These are phyloP conservation scores for Coccinonectria pachysandricola DNA, from an alignment of 2,329 filamentous ascomycete genomes.

Conservation along the genomic window DNA sequence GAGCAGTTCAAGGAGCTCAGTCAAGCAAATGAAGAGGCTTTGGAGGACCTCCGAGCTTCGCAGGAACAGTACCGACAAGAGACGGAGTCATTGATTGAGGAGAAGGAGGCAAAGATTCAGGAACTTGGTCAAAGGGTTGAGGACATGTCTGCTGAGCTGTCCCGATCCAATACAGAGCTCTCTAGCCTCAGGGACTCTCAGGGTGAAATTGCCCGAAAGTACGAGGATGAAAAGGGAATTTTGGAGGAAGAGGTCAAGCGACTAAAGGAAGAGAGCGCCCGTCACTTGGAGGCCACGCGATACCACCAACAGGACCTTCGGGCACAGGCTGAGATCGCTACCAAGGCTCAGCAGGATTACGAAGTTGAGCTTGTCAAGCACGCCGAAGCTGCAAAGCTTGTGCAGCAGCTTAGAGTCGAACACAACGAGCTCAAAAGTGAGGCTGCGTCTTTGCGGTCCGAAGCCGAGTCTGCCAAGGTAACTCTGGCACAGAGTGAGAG, in stretches of 20 bases:
- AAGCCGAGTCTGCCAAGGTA: conserved; percentile 77
- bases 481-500: conserved; percentile 70
- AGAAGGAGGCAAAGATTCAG: conserved; percentile 70
- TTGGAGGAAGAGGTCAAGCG: conserved; percentile 71
- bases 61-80: conserved; percentile 85
- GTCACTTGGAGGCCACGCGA: conserved; percentile 67
- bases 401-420: conserved; percentile 70
- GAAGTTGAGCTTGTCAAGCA: conserved; percentile 92
- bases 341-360: conserved; percentile 88
- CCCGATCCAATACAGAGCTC: conserved; percentile 71
- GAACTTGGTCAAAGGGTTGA: conserved; percentile 77
- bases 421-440: conserved; percentile 75
- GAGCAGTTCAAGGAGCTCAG: conserved; percentile 86
- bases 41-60: conserved; percentile 67
- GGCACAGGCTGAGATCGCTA: conserved; percentile 85
- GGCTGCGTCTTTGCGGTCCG: conserved; percentile 61
- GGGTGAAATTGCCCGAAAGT: conserved; percentile 57
- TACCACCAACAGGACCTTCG: conserved; percentile 88
- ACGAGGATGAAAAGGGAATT: conserved; percentile 72
- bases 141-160: conserved; percentile 73
- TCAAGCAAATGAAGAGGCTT: conserved; percentile 76
- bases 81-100: conserved; percentile 61
- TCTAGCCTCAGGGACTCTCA: conserved; percentile 71
- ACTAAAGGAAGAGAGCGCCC: conserved; percentile 74
- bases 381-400: conserved; percentile 79